Conservation (phyloP, 176 grass and related monocot species). For the Saccharum spontaneum region DNA sequence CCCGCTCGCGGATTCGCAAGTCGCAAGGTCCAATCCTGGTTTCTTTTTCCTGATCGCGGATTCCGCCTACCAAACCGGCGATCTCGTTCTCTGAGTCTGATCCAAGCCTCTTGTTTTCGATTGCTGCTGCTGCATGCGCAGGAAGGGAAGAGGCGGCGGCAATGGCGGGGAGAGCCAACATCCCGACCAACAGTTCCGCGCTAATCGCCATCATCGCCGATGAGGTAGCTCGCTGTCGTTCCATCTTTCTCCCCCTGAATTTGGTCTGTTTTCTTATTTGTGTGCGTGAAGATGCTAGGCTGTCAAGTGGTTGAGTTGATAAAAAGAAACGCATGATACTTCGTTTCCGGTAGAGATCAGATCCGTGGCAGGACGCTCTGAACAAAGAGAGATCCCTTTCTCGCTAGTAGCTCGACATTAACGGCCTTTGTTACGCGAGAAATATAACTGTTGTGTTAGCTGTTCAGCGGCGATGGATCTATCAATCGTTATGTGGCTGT, state of each 20-base stretch:
- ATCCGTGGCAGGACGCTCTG: not conserved
- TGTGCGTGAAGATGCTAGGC: not conserved
- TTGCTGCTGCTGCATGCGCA: not conserved
- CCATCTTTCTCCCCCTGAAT: not conserved
- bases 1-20: not conserved
- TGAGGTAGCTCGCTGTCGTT: slow-evolving; percentile 40
- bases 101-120: not conserved
- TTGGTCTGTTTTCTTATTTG: not conserved
- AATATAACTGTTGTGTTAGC: not conserved
- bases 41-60: not conserved
- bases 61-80: not conserved
- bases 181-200: slow-evolving; percentile 57
- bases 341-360: no score
- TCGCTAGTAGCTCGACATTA: not conserved
- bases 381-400: not conserved
- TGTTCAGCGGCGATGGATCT: not conserved
- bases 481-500: not conserved
- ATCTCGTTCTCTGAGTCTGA: no score
- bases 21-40: not conserved
- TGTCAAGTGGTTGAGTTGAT: not conserved
- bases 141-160: slow-evolving; percentile 1
- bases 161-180: slow-evolving; percentile 60
- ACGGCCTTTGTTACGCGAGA: not conserved
- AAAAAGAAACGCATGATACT: no score
- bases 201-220: slow-evolving; percentile 80